Evolutionary conservation across 257 asterid species (phyloP).

Genomic region (Solanum sitiens): DNA sequence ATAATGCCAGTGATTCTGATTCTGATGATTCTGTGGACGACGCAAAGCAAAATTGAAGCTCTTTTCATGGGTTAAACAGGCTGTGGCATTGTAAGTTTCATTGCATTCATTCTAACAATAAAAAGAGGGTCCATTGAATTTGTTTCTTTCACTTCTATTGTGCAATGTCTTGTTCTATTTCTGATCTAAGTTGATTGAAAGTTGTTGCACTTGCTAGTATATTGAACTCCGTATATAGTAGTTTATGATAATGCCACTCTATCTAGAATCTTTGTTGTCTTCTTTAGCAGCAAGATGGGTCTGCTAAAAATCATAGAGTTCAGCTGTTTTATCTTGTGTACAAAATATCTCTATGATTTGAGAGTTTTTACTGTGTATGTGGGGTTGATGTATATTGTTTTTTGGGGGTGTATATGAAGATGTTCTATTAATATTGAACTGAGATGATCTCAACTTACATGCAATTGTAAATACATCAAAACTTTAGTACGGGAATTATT

Average conservation of each 20-base stretch:
- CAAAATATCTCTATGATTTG: background rate
- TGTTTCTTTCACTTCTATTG: background rate
- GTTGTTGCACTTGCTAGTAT: background rate
- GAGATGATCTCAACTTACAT: background rate
- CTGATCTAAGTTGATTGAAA: background rate
- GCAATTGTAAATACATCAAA: background rate
- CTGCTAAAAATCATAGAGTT: background rate
- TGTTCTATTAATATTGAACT: background rate
- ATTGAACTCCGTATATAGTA: background rate
- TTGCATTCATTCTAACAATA: background rate
- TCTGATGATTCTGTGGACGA: conserved; percentile 45
- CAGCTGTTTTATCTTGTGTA: background rate
- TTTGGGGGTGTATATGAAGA: background rate
- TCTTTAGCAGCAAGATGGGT: background rate
- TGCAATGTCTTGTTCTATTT: background rate
- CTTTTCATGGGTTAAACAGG: background rate
- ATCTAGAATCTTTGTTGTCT: background rate
- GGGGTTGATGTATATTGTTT: background rate
- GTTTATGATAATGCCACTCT: background rate
- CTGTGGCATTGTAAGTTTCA: conserved; percentile 27
- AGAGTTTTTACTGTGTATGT: background rate
- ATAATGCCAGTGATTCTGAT: conserved; percentile 89
- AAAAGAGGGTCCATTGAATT: background rate
- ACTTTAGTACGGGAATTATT: background rate
- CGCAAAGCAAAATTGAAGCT: conserved; percentile 24